Evolutionary conservation across 106 monocot genomes (phyloP), one percentile per base, ranked within the genome.

Genomic region (Acorus calamus): DNA sequence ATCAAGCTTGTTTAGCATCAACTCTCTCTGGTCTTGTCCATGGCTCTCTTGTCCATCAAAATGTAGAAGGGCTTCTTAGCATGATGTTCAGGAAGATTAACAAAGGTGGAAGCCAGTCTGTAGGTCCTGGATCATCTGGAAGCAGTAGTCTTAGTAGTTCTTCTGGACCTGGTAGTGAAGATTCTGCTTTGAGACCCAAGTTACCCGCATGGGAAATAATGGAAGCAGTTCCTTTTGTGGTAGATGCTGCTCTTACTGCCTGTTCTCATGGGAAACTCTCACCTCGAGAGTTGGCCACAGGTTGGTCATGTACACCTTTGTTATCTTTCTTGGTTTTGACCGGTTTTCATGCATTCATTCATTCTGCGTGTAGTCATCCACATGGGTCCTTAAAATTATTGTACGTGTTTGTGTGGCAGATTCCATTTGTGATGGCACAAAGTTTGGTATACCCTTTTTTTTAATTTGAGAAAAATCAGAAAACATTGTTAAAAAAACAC

Each of bases 1-100:
- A 98, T 78, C 98, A 98, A 64, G 92, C 91, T 56, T 98, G 98
- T 76, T 81, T 98, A 68, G 98, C 98, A 68, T 92, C 98, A 50
- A 92, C 98, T 52, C 88, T 98, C 45, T 83, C 88, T 53, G 98
- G 88, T 63, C 80, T 92, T 57, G 83, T 81, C 63, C 82, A 78
- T 76, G 92, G 85, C 54, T 85, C 82, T 71, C 84, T 87, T 58
- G 98, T 98, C 63, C 87, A 85, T 81, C 84, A 88, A 67, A 92
- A 85, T 77, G 92, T 92, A 11, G 88, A 98, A 66, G 57, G 63
- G 53, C 82, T 98, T 83, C 73, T 98, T 48, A 81, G 70, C 52
- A 88, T 92, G 88, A 98, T 98, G 92, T 98, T 92, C 65, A 83
- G 83, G 77, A 92, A 91, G 62, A 68, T 81, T 52, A 81, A 73